These are phyloP conservation scores for Tylopilus sp. DNA, from an alignment of 1,284 basidiomycete species.

Conservation along the genomic window DNA sequence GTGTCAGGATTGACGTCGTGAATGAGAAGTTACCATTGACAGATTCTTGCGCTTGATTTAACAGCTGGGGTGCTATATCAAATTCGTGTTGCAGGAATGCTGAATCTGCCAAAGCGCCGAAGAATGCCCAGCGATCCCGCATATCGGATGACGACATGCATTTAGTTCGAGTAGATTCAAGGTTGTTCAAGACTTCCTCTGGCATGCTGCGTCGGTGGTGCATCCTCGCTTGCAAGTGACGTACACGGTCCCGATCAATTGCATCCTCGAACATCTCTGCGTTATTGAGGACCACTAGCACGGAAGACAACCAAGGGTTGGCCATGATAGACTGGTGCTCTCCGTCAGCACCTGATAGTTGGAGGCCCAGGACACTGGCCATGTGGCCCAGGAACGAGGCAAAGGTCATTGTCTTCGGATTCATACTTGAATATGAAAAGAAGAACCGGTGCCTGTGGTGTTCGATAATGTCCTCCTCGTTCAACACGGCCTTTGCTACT, in stretches of 20 bases:
- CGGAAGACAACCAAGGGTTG: background rate
- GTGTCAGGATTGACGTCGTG: background rate
- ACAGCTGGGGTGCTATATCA: background rate
- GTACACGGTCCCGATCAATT: background rate
- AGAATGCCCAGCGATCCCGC: background rate
- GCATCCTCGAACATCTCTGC: background rate
- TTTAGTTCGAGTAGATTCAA: background rate
- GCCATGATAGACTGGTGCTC: background rate
- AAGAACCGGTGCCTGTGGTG: background rate
- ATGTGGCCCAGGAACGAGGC: background rate
- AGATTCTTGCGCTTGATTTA: background rate
- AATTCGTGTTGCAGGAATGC: background rate
- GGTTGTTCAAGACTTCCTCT: background rate
- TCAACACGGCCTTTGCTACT: background rate
- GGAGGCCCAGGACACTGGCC: background rate
- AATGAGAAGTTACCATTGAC: background rate
- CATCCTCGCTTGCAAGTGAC: background rate
- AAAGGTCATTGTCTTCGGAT: background rate
- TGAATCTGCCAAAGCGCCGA: background rate
- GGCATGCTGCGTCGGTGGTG: background rate
- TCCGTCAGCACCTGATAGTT: background rate
- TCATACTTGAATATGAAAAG: background rate
- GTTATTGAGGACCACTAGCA: background rate
- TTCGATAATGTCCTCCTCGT: background rate
- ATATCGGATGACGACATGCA: background rate